phyloP scores from a whole-genome alignment of 345 rosid species.

The Syzygium aromaticum region DNA sequence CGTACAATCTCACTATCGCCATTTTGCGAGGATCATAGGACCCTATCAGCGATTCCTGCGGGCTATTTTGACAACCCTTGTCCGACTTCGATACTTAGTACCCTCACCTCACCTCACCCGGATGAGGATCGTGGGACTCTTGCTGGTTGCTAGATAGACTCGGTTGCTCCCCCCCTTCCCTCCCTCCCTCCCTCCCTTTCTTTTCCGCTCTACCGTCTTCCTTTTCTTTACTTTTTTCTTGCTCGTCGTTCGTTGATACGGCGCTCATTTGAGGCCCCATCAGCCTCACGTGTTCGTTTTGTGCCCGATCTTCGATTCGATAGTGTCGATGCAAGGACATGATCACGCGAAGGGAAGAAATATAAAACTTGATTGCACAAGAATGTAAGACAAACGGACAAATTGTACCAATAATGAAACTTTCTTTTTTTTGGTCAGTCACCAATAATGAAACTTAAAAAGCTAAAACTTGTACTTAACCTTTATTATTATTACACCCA shows the following conservation, averaged over 20 bases:
- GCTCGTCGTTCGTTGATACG: background rate
- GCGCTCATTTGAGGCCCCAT: background rate
- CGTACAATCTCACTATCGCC: background rate
- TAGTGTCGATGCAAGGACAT: background rate
- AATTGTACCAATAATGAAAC: background rate
- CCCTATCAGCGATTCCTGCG: no score
- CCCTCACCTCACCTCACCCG: accelerated
- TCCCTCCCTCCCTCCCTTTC: background rate
- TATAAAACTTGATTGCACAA: background rate
- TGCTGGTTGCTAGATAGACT: background rate
- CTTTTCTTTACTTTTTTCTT: background rate
- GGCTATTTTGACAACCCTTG: no score
- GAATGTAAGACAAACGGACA: background rate
- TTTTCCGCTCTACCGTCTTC: background rate
- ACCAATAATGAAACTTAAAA: background rate
- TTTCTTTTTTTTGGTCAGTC: background rate
- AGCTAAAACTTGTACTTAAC: background rate
- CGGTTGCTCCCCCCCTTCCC: background rate
- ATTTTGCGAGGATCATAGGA: no score
- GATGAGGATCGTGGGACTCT: background rate
- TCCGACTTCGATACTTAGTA: no score
- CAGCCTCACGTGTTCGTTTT: background rate
- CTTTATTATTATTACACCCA: background rate
- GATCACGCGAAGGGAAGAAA: background rate
- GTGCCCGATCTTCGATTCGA: background rate